Base-by-base conservation (phyloP, 768 basidiomycete genomes). In the Leccinum fibrillosum region DNA sequence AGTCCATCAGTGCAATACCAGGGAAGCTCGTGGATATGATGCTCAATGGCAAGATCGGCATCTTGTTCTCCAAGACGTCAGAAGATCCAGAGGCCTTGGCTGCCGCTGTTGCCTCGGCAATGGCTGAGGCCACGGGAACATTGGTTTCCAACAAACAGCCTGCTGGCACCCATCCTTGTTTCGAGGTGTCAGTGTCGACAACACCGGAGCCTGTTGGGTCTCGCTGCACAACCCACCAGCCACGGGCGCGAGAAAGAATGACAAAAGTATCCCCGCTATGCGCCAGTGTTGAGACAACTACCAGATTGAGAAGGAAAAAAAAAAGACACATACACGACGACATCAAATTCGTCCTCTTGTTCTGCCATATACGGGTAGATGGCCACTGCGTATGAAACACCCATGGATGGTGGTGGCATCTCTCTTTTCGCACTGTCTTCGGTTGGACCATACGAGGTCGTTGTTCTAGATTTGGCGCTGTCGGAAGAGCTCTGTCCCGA, bases 331-430 rank as follows among this genome's bases (percentile, higher is more conserved):
- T 73, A 97, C 88, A 99, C 95, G 39, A 90, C 86, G 2, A 98
- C 97, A 69, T 98, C 94, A 71, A 98, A 98, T 72, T 99, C 97
- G 71, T 98, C 97, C 57, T 97, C 94, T 70, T 97, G 89, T 73
- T 98, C 97, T 6, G 96, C 94, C 85, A 95, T 90, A 72, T 99
- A 98, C 48, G 97, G 97, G 69, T 99, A 98, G 64, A 98, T 98
- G 30, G 95, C 94, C 34, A 99, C 92, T 2, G 96, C 95, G 68
- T 97, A 99, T 11, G 94, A 94, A 19, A 94, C 81, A 13, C 85
- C 86, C 63, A 72, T 74, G 2, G 75, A 63, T 39, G 77, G 66
- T 52, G 79, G 78, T 28, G n/a, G 39, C 39, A 79, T 78, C 53
- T 83, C 82, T 55, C 78, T 64, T 35, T 63, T 71, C 25, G 71